Percentiles rank a stretch among this genome's conserved stretches.
Evolutionary conservation across 2,329 filamentous ascomycete genomes (phyloP).

Genomic region (Curvularia sp.): DNA sequence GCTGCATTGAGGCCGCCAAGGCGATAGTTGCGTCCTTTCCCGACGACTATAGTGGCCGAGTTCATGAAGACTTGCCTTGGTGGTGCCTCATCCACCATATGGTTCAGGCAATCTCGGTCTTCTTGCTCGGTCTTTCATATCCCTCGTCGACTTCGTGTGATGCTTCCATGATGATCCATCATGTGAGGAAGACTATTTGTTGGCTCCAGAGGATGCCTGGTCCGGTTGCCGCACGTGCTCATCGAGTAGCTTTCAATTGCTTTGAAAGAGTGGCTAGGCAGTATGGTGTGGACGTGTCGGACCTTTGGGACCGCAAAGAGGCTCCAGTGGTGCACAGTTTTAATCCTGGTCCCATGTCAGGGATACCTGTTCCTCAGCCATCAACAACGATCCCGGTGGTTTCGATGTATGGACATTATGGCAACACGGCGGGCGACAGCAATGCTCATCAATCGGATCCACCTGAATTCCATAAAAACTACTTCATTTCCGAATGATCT

Average conservation of each 20-base stretch:
- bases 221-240: constrained; percentile 35
- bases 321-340: constrained; percentile 3
- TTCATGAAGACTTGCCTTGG: constrained; percentile 51
- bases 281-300: constrained; percentile 23
- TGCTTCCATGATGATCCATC: constrained; percentile 27
- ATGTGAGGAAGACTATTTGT: constrained; percentile 40
- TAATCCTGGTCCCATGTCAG: neutral
- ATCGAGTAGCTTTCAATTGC: constrained; percentile 26
- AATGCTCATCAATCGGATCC: constrained; percentile 6
- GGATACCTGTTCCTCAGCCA: neutral
- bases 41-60: constrained; percentile 36
- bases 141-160: constrained; percentile 30
- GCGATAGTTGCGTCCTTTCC: constrained; percentile 47
- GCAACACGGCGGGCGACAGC: constrained; percentile 1
- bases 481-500: constrained; percentile 11
- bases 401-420: constrained; percentile 12
- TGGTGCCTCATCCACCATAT: constrained; percentile 52
- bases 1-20: constrained; percentile 50
- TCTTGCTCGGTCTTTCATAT: constrained; percentile 50
- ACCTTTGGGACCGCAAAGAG: constrained; percentile 14
- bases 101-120: constrained; percentile 50
- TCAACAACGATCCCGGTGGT: neutral
- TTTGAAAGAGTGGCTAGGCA: constrained; percentile 31
- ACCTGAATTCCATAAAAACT: constrained; percentile 8
- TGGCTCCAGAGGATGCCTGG: constrained; percentile 48